phyloP scores from a whole-genome alignment of 257 asterid species.

The Gardenia jasminoides region DNA sequence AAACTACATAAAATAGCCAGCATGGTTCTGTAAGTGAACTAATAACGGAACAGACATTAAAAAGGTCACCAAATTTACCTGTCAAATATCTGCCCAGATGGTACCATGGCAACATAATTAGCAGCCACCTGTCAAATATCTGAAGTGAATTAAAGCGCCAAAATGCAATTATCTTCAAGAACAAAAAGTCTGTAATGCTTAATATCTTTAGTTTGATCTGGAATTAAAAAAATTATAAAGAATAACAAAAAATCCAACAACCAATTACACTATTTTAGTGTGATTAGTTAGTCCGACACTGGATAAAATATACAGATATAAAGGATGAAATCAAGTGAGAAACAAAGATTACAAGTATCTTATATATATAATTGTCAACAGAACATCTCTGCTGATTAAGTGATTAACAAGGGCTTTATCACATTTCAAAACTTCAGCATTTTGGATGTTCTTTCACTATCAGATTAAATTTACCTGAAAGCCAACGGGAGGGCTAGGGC shows the following conservation, averaged over 20 bases:
- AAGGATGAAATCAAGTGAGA: background rate
- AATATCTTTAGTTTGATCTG: too few relatives aligned
- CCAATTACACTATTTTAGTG: background rate
- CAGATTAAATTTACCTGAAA: conserved; percentile 59
- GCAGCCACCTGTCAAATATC: conserved; percentile 95
- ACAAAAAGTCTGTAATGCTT: too few relatives aligned
- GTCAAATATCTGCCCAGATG: conserved; percentile 96
- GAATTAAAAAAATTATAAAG: background rate
- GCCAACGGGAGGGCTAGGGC: conserved; percentile 96
- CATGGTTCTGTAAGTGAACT: background rate
- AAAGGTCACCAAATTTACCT: conserved; percentile 42
- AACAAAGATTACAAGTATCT: background rate
- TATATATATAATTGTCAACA: too few relatives aligned
- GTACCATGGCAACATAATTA: conserved; percentile 94
- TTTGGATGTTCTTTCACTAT: background rate
- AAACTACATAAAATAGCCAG: background rate
- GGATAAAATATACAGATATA: background rate
- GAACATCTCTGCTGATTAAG: background rate
- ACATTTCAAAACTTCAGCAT: background rate
- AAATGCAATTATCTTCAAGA: too few relatives aligned
- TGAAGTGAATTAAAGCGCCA: background rate
- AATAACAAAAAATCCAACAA: background rate
- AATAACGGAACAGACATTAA: background rate
- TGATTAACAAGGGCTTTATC: background rate
- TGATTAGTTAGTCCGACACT: background rate